Evolutionary conservation across 805 yeast genomes (phyloP).

Genomic region (Nakazawaea ishiwadae): DNA sequence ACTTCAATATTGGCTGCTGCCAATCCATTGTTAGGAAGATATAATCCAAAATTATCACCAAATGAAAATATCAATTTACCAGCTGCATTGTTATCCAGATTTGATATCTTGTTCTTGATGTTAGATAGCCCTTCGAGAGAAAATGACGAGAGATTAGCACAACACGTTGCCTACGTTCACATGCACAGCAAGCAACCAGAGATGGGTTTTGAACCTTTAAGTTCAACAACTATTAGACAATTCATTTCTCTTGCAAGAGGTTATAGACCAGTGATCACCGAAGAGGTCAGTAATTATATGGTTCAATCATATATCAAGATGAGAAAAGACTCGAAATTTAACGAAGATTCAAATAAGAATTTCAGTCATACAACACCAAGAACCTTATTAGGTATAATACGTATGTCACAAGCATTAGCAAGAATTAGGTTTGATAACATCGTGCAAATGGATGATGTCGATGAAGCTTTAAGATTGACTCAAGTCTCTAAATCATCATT

Average conservation of each 20-base stretch:
- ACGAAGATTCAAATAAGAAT: slow-evolving; percentile 69
- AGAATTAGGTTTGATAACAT: slow-evolving; percentile 73
- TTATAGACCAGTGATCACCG: slow-evolving; percentile 79
- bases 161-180: slow-evolving; percentile 93
- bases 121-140: slow-evolving; percentile 81
- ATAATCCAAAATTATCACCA: slow-evolving; percentile 86
- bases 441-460: slow-evolving; percentile 80
- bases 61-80: slow-evolving; percentile 94
- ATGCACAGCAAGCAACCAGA: slow-evolving; percentile 88
- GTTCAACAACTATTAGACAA: slow-evolving; percentile 77
- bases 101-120: slow-evolving; percentile 82
- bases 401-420: slow-evolving; percentile 94
- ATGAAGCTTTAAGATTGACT: slow-evolving; percentile 86
- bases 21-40: slow-evolving; percentile 94
- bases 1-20: slow-evolving; percentile 97
- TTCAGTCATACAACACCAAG: slow-evolving; percentile 95
- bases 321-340: slow-evolving; percentile 85
- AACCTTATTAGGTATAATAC: slow-evolving; percentile 82
- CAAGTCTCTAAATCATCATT: slow-evolving; percentile 86
- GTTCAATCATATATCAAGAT: slow-evolving; percentile 82
- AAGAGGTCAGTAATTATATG: slow-evolving; percentile 81
- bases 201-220: slow-evolving; percentile 68
- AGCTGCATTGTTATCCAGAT: slow-evolving; percentile 92
- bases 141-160: slow-evolving; percentile 79
- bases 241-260: slow-evolving; percentile 82